Conservation (phyloP, 495 filamentous ascomycete species). For the Entonaema liquescens region DNA sequence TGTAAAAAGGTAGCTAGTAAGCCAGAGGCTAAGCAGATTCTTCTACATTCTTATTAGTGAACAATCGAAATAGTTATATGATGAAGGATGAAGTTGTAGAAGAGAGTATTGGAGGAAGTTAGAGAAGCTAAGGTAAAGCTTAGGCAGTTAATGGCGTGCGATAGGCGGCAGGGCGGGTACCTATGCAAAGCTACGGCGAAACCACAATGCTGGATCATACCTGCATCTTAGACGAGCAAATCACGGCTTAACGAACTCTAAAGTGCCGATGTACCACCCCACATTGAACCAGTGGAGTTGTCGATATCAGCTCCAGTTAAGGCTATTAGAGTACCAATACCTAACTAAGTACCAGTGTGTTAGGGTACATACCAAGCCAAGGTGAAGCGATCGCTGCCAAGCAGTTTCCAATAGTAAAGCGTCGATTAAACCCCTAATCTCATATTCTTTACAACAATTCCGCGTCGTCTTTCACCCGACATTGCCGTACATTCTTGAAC, state of each 20-base stretch:
- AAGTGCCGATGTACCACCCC: constrained; percentile 24
- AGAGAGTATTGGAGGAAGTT: not conserved
- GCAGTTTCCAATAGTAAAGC: constrained; percentile 21
- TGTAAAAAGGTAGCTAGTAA: constrained; percentile 16
- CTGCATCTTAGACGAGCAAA: constrained; percentile 19
- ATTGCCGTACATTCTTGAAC: constrained; percentile 22
- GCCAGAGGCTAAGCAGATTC: constrained; percentile 10
- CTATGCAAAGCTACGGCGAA: constrained; percentile 14
- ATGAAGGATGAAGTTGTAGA: not conserved
- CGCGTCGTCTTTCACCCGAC: constrained; percentile 17
- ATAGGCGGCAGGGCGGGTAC: constrained; percentile 1
- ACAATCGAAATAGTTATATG: not conserved
- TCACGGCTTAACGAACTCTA: constrained; percentile 12
- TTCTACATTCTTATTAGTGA: constrained; percentile 33
- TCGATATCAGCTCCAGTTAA: not conserved
- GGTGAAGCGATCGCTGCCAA: constrained; percentile 19
- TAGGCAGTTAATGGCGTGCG: constrained; percentile 1
- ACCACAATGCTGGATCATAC: constrained; percentile 26
- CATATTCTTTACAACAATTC: constrained; percentile 1
- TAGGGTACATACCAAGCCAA: not conserved
- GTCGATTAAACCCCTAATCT: constrained; percentile 31
- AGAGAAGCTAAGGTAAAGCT: constrained; percentile 10
- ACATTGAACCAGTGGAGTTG: not conserved
- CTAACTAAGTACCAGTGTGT: not conserved
- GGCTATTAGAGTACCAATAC: not conserved